phyloP scores from a whole-genome alignment of 164 flowering plant species.

The Vitis riparia region DNA sequence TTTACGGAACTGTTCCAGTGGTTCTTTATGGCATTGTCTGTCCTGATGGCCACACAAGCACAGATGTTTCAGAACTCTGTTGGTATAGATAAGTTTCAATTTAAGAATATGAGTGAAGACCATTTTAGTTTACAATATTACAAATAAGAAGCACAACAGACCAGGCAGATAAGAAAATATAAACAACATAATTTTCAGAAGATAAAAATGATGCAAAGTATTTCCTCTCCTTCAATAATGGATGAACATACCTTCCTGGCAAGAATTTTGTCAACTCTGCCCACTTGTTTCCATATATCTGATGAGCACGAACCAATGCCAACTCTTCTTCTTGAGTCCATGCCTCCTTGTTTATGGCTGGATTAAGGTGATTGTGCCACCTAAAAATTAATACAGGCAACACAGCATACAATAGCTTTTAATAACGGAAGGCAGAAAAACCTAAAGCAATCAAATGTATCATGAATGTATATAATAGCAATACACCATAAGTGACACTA shows the following conservation, averaged over 20 bases:
- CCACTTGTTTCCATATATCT: conserved; percentile 94
- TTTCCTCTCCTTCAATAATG: not conserved
- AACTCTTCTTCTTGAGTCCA: conserved; percentile 99
- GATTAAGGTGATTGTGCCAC: conserved; percentile 99
- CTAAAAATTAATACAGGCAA: conserved; percentile 27
- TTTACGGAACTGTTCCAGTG: conserved; percentile 99
- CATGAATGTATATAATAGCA: too few relatives aligned
- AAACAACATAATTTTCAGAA: not conserved
- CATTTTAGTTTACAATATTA: not conserved
- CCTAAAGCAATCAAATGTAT: not conserved
- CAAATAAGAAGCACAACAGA: not conserved
- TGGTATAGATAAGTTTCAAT: not conserved
- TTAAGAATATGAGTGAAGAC: not conserved
- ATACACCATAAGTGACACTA: too few relatives aligned
- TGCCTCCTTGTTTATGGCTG: conserved; percentile 88
- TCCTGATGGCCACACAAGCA: conserved; percentile 54
- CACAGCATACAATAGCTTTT: not conserved
- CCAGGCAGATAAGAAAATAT: not conserved
- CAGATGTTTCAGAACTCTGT: conserved; percentile 18
- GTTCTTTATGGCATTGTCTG: conserved; percentile 99
- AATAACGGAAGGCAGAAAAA: not conserved
- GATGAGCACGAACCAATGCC: conserved; percentile 88
- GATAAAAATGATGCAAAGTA: not conserved
- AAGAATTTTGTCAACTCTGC: conserved; percentile 92
- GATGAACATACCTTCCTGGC: conserved; percentile 76